A percentile compares a stretch with the other conserved stretches of the same genome.
Conservation (phyloP, 2,329 filamentous ascomycete genomes). For the Aspergillus neoniger region DNA sequence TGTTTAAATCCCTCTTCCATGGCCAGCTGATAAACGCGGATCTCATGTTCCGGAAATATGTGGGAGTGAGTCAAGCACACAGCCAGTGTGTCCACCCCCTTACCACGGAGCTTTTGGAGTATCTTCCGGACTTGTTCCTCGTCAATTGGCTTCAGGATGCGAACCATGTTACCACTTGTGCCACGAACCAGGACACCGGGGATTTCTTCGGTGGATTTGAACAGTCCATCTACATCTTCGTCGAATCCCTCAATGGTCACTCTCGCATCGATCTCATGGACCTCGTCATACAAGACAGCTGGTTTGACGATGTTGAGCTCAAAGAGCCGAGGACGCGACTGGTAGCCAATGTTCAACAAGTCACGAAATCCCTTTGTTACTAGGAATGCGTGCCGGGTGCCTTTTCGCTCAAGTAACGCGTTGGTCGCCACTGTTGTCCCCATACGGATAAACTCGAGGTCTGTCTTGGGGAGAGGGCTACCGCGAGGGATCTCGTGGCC, state of each 20-base stretch:
- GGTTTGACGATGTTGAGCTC: conserved; percentile 80
- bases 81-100: conserved; percentile 40
- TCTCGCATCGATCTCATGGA: conserved; percentile 27
- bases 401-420: conserved; percentile 80
- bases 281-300: conserved; percentile 48
- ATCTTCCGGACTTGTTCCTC: conserved; percentile 56
- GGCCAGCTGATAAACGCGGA: conserved; percentile 71
- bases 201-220: conserved; percentile 16
- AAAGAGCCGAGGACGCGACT: conserved; percentile 82
- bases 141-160: conserved; percentile 63
- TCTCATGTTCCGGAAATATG: conserved; percentile 80
- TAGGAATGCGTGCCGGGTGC: conserved; percentile 77
- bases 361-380: conserved; percentile 84
- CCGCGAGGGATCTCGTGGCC: conserved; percentile 20
- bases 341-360: conserved; percentile 83
- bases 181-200: conserved; percentile 42
- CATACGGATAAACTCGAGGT: conserved; percentile 67
- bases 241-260: conserved; percentile 52
- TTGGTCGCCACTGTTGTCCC: conserved; percentile 90
- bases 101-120: conserved; percentile 53
- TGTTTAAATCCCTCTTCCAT: conserved; percentile 70
- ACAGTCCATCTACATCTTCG: conserved; percentile 26
- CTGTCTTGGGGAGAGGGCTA: conserved; percentile 17
- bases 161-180: conserved; percentile 63
- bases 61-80: conserved; percentile 74